Conservation (phyloP, 768 basidiomycete genomes). For the Rhodotorula sphaerocarpa region DNA sequence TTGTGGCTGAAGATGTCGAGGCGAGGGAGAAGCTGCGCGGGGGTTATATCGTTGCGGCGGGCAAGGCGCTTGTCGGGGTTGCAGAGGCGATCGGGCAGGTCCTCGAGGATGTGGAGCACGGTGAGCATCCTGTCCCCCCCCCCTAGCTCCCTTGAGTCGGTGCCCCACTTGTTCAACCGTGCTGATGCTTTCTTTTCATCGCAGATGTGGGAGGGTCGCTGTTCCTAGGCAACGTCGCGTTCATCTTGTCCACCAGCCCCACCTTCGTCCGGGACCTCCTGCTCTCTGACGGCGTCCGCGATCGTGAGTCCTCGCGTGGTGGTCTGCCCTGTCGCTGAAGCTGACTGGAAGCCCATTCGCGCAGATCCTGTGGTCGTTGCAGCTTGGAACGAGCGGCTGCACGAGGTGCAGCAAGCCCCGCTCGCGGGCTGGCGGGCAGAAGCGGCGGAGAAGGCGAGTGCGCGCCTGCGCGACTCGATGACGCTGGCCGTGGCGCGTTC, state of each 20-base stretch:
- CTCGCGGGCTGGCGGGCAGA: slow-evolving; percentile 8
- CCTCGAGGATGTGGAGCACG: not conserved
- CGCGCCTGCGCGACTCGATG: not conserved
- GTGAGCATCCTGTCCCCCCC: not conserved
- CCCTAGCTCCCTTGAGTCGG: no score
- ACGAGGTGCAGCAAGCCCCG: slow-evolving; percentile 2
- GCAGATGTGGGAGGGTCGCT: slow-evolving; percentile 5
- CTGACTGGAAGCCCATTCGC: not conserved
- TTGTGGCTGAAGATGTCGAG: not conserved
- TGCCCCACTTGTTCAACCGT: no score
- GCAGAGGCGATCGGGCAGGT: slow-evolving; percentile 2
- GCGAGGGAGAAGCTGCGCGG: not conserved
- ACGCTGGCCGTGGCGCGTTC: not conserved
- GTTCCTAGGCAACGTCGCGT: slow-evolving; percentile 26
- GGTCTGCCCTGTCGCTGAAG: not conserved
- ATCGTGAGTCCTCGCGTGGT: not conserved
- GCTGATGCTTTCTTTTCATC: no score
- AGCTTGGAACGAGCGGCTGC: slow-evolving; percentile 8
- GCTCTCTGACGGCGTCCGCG: not conserved
- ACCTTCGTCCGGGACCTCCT: slow-evolving; percentile 14
- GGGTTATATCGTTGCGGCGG: slow-evolving; percentile 9
- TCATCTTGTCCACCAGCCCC: not conserved
- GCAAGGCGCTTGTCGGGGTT: slow-evolving; percentile 9
- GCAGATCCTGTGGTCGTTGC: not conserved
- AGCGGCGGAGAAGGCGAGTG: slow-evolving; percentile 4